Evolutionary conservation across 148 eudicot genomes (phyloP).

Genomic region (Rhododendron simsii): DNA sequence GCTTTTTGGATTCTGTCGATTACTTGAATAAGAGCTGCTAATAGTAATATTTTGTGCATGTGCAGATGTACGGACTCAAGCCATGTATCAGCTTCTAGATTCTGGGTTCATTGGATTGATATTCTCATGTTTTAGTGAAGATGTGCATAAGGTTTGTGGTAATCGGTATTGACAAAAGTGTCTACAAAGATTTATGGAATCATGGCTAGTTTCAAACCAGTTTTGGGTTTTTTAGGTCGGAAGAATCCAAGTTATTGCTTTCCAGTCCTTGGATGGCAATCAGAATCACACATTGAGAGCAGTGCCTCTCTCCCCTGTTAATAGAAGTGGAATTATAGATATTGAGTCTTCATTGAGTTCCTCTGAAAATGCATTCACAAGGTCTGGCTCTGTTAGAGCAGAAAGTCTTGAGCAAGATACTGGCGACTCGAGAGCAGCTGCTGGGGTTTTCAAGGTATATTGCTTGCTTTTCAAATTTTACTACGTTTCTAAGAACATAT

Average conservation of each 20-base stretch:
- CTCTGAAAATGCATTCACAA: slow-evolving; percentile 50
- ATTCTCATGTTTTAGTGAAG: slow-evolving; percentile 98
- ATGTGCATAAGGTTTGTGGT: slow-evolving; percentile 74
- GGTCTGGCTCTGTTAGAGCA: slow-evolving; percentile 44
- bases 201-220: background rate
- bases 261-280: slow-evolving; percentile 92
- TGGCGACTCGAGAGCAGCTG: slow-evolving; percentile 59
- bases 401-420: slow-evolving; percentile 61
- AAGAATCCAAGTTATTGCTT: slow-evolving; percentile 95
- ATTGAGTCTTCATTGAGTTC: slow-evolving; percentile 71
- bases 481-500: background rate
- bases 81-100: slow-evolving; percentile 99
- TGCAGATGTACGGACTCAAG: slow-evolving; percentile 99
- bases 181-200: background rate
- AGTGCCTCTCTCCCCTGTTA: slow-evolving; percentile 52
- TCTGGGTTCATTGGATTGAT: slow-evolving; percentile 96
- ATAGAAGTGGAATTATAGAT: slow-evolving; percentile 55
- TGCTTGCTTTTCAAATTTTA: background rate
- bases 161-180: background rate
- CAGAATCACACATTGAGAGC: slow-evolving; percentile 55
- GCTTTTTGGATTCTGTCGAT: background rate
- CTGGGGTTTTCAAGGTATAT: slow-evolving; percentile 53
- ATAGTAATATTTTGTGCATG: background rate
- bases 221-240: slow-evolving; percentile 55
- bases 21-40: background rate